Conservation (phyloP, 108 stramenopile species). For the Mediolabrus comicus region DNA sequence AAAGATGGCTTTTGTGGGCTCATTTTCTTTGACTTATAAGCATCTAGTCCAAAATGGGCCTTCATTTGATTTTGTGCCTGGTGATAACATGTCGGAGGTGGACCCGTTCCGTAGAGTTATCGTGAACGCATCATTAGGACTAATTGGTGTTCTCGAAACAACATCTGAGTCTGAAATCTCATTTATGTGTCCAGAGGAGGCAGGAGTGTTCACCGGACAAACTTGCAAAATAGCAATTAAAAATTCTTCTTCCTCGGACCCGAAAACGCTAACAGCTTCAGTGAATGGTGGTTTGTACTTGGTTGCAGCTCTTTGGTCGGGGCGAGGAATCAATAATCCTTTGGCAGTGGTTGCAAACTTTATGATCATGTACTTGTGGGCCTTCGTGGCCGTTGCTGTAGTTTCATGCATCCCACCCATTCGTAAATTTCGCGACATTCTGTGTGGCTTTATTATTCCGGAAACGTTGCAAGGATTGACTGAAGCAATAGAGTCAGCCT, state of each 20-base stretch:
- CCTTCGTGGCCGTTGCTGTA: not conserved
- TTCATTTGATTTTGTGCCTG: not conserved
- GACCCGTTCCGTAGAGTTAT: not conserved
- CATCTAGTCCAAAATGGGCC: not conserved
- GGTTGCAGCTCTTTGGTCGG: not conserved
- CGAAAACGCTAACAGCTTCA: not conserved
- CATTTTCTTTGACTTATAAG: not conserved
- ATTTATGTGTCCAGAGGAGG: not conserved
- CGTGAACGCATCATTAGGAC: not conserved
- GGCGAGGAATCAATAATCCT: not conserved
- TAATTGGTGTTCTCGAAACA: not conserved
- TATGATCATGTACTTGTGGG: not conserved
- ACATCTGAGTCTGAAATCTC: not conserved
- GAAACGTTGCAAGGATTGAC: not conserved
- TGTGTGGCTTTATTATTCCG: not conserved
- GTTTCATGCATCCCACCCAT: not conserved
- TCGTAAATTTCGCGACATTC: not conserved
- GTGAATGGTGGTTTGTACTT: not conserved
- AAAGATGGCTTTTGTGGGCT: no score
- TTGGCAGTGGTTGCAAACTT: not conserved
- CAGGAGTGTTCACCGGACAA: not conserved
- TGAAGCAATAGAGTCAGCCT: not conserved
- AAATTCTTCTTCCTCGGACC: not conserved
- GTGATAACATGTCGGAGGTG: no score
- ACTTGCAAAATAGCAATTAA: no score